Evolutionary conservation across 23 red algal genomes (phyloP).

Genomic region (Rhodosorus marinus): DNA sequence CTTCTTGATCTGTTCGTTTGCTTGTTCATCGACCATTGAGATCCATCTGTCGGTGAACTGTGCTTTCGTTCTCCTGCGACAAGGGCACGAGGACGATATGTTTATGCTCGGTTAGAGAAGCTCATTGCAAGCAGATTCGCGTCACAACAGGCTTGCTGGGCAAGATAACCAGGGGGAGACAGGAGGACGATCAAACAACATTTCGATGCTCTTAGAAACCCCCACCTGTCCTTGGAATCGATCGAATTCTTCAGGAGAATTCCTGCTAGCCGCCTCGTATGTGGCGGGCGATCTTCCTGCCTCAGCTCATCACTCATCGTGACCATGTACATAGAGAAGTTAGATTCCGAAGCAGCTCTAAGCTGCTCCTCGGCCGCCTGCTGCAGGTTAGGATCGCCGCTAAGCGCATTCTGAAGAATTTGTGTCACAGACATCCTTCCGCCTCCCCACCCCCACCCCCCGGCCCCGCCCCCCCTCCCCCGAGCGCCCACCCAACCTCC

Average conservation of each 20-base stretch:
- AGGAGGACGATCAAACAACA: no score
- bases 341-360: slow-evolving; percentile 31
- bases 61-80: no score
- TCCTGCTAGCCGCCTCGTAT: slow-evolving; percentile 74
- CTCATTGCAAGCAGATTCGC: no score
- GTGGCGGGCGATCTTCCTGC: slow-evolving; percentile 26
- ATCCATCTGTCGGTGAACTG: no score
- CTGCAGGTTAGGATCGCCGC: slow-evolving; percentile 31
- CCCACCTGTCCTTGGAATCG: slow-evolving; percentile 23
- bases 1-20: not conserved
- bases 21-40: no score
- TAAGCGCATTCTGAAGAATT: slow-evolving; percentile 60
- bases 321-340: slow-evolving; percentile 37
- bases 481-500: no score
- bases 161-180: no score
- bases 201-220: no score
- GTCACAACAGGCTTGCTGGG: no score
- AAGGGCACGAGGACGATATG: no score
- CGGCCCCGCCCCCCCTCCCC: not conserved
- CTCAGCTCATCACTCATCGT: slow-evolving; percentile 53
- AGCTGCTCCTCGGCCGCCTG: slow-evolving; percentile 53
- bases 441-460: not conserved
- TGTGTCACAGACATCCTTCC: slow-evolving; percentile 53
- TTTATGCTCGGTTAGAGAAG: no score
- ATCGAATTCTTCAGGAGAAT: slow-evolving; percentile 88